These are phyloP conservation scores for Debaryomyces robertsiae DNA, from an alignment of 1,139 yeast genomes.

Conservation along the genomic window DNA sequence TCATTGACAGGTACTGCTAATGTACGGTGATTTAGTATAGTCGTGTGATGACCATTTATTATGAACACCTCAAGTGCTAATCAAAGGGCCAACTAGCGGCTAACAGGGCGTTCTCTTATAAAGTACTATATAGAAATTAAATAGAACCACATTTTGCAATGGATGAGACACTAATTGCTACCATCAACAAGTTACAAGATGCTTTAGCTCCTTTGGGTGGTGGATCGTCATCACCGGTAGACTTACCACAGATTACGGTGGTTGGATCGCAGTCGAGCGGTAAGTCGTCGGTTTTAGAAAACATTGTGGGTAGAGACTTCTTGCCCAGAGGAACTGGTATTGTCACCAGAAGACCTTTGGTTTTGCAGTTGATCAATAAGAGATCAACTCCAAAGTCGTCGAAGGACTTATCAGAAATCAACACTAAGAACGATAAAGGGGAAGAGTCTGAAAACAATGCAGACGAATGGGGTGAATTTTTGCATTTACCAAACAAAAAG, in stretches of 20 bases:
- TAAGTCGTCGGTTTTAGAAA: slow-evolving; percentile 89
- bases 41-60: slow-evolving; percentile 8
- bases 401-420: slow-evolving; percentile 36
- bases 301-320: slow-evolving; percentile 93
- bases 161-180: slow-evolving; percentile 89
- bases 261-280: slow-evolving; percentile 97
- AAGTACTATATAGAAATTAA: slow-evolving; percentile 3
- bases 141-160: slow-evolving; percentile 33
- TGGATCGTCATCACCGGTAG: slow-evolving; percentile 81
- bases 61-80: slow-evolving; percentile 10
- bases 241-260: slow-evolving; percentile 93
- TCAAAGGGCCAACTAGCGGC: slow-evolving; percentile 4
- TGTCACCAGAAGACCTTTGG: slow-evolving; percentile 91
- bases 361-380: slow-evolving; percentile 76
- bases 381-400: slow-evolving; percentile 40
- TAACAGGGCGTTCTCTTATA: slow-evolving; percentile 2
- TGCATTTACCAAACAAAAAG: slow-evolving; percentile 88
- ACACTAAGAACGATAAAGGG: slow-evolving; percentile 44
- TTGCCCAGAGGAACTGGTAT: slow-evolving; percentile 95
- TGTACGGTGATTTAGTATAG: slow-evolving; percentile 1
- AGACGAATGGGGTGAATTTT: slow-evolving; percentile 98
- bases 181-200: slow-evolving; percentile 90
- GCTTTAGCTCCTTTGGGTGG: slow-evolving; percentile 95
- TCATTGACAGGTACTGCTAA: slow-evolving; percentile 21
- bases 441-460: slow-evolving; percentile 69